Evolutionary conservation across 2,329 filamentous ascomycete species (phyloP).

Genomic region (Neofusicoccum ribis): DNA sequence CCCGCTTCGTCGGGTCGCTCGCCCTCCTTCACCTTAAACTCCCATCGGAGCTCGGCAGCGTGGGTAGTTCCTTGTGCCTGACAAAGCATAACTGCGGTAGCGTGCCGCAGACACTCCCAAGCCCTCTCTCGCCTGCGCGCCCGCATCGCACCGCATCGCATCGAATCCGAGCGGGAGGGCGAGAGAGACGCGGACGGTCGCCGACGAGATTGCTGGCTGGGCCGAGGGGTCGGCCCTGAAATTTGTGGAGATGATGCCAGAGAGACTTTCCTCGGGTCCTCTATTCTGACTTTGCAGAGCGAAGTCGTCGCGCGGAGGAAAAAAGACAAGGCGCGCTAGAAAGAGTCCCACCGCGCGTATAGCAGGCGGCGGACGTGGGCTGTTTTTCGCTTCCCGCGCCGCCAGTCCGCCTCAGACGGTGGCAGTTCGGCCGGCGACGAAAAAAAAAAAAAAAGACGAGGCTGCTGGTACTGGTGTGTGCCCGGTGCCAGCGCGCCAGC

Average conservation of each 20-base stretch:
- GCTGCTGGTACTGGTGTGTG: not conserved
- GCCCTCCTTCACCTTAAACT: not conserved
- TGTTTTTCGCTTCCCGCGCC: not conserved
- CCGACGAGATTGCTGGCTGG: too few species aligned
- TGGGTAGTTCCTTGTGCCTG: not conserved
- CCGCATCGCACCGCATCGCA: too few species aligned
- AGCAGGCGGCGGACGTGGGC: not conserved
- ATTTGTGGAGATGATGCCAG: too few species aligned
- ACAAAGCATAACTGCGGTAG: not conserved
- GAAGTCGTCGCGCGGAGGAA: too few species aligned
- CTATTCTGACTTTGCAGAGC: not conserved
- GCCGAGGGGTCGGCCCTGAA: too few species aligned
- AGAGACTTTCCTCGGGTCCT: not conserved
- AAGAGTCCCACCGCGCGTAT: not conserved
- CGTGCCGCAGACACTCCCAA: too few species aligned
- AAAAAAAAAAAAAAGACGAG: not conserved
- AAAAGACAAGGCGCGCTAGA: not conserved
- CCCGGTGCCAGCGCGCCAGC: not conserved
- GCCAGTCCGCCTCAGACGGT: not conserved
- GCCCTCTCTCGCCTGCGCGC: too few species aligned
- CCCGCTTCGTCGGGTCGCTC: conserved; percentile 1
- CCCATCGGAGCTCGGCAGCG: not conserved
- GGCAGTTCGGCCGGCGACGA: not conserved
- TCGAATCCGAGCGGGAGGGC: too few species aligned
- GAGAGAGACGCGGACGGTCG: too few species aligned